Evolutionary conservation across 305 asterid genomes (phyloP).

Genomic region (Fraxinus sp.): DNA sequence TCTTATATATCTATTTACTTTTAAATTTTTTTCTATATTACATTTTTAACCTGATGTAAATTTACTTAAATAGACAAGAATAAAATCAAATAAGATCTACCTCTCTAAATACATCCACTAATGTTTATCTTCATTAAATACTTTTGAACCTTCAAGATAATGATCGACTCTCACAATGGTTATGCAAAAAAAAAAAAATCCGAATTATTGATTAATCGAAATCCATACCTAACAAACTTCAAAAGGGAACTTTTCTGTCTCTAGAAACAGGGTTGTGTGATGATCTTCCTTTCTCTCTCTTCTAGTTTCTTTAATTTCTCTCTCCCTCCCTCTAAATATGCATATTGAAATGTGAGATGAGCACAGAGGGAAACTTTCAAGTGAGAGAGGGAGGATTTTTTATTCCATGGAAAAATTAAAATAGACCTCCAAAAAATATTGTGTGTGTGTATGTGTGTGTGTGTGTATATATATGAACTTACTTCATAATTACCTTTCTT

Average conservation of each 20-base stretch:
- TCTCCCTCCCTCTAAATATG: conserved; percentile 4
- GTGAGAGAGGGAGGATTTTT: conserved; percentile 1
- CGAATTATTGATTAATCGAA: neutral
- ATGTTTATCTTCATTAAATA: neutral
- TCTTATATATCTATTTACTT: neutral
- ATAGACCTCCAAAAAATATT: neutral
- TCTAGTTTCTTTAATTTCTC: conserved; percentile 16
- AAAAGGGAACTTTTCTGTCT: conserved; percentile 27
- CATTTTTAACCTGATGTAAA: neutral
- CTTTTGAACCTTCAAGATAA: conserved; percentile 21
- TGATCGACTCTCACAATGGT: conserved; percentile 29
- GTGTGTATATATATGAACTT: too few species aligned
- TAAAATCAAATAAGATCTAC: neutral
- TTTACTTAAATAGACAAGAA: neutral
- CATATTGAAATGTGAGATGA: conserved; percentile 68
- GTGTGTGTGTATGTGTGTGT: too few species aligned
- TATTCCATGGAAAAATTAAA: neutral
- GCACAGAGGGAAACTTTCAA: conserved; percentile 74
- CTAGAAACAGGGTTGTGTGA: conserved; percentile 24
- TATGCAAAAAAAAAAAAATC: neutral
- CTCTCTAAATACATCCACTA: neutral
- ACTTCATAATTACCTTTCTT: neutral
- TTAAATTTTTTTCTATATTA: too few species aligned
- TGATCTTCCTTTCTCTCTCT: conserved; percentile 10
- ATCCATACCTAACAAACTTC: conserved; percentile 6